These are phyloP conservation scores for Metschnikowia colocasiae DNA, from an alignment of 805 yeast genomes.

Conservation along the genomic window DNA sequence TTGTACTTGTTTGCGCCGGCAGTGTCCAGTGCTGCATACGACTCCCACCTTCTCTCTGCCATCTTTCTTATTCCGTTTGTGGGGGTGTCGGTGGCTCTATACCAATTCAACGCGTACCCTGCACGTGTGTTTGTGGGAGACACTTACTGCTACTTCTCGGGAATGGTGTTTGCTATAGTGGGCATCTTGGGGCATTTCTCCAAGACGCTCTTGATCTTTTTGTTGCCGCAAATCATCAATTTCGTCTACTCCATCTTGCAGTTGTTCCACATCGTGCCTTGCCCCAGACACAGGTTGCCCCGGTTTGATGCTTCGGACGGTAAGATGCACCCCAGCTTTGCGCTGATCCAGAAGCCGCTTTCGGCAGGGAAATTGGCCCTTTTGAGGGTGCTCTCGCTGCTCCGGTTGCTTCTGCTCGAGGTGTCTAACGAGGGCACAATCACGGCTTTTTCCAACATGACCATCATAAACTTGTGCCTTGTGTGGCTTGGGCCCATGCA, in stretches of 20 bases:
- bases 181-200: constrained; percentile 96
- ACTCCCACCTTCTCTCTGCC: constrained; percentile 78
- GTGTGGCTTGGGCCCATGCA: constrained; percentile 89
- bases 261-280: constrained; percentile 77
- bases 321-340: constrained; percentile 61
- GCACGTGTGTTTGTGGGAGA: constrained; percentile 95
- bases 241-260: constrained; percentile 92
- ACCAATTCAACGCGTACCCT: constrained; percentile 84
- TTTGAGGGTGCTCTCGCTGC: constrained; percentile 43
- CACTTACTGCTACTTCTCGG: constrained; percentile 95
- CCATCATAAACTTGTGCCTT: constrained; percentile 75
- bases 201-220: constrained; percentile 80
- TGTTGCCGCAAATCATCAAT: constrained; percentile 88
- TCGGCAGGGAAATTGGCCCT: constrained; percentile 26
- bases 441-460: constrained; percentile 68
- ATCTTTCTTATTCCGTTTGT: constrained; percentile 79
- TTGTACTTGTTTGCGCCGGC: constrained; percentile 52
- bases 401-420: constrained; percentile 45
- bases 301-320: constrained; percentile 65
- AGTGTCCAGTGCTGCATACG: constrained; percentile 54
- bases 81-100: constrained; percentile 76
- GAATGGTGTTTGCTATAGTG: constrained; percentile 97
- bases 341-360: constrained; percentile 24
- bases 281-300: constrained; percentile 95
- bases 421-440: constrained; percentile 23